Base-by-base conservation (phyloP, 495 filamentous ascomycete genomes). In the Monascus purpureus region DNA sequence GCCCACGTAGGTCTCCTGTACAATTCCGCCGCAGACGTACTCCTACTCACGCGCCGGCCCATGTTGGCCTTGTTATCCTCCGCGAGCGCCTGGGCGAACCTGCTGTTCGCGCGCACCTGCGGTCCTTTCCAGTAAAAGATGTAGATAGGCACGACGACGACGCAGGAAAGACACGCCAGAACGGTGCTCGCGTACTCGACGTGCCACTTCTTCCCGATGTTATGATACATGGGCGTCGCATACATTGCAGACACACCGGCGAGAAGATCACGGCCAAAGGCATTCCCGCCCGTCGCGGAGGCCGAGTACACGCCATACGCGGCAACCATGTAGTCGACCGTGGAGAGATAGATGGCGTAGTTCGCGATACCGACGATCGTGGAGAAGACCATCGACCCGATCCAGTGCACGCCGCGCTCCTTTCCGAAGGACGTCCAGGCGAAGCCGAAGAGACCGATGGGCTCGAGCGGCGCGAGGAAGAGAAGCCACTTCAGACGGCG, bases 271-370 rank as follows among this genome's bases (percentile, higher is more conserved):
- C 61, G 53, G 6, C 53, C 53, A 27, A 63, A 55, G 4, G 64
- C 74, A 36, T 80, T 78, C 7, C 75, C 75, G 24, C 79, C 80
- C 5, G 77, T 81, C 0, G 79, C 80, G 0, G 79, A 83, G 3
- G 80, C 75, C 2, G 77, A 73, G 50, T 82, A 84, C 3, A 73
- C 73, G 4, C 80, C 80, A 44, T 85, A 84, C 1, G 76, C 64
- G 29, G 68, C 72, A 32, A 84, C 70, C 78, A 82, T 83, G 52
- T 85, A 85, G 36, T 85, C 80, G 35, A 84, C 78, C 0, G 79
- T 77, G 7, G 75, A 77, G 59, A 82, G 74, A 50, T 80, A 80
- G 37, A 80, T 77, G 32, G 65, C 59, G 40, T 73, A 80, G 41
- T 78, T 76, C 24, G 74, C 73, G 29, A 77, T 73, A 14, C 70